These are phyloP conservation scores for Lentinula guzmanii DNA, from an alignment of 768 basidiomycete genomes.

Conservation along the genomic window DNA sequence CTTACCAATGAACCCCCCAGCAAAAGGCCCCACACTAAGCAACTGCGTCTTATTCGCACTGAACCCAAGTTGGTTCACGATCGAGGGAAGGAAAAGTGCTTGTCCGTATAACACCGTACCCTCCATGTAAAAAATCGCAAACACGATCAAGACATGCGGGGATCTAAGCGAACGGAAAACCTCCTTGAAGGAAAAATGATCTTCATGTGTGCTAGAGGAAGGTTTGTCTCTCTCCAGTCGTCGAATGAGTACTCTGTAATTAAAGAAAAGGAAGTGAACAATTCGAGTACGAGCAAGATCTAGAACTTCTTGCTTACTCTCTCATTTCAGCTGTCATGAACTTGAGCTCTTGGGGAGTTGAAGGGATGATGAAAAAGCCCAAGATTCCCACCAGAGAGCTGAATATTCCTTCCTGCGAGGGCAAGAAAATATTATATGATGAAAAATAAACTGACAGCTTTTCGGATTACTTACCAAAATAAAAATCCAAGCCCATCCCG, in stretches of 20 bases:
- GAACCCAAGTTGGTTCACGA: constrained; percentile 30
- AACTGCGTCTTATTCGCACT: constrained; percentile 24
- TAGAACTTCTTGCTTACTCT: constrained; percentile 16
- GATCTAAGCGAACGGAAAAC: constrained; percentile 23
- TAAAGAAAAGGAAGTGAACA: too few relatives aligned
- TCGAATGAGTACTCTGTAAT: constrained; percentile 15
- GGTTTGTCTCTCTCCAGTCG: constrained; percentile 28
- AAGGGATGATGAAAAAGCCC: constrained; percentile 32
- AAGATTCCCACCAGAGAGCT: constrained; percentile 40
- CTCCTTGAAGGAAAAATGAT: constrained; percentile 26
- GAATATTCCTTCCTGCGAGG: constrained; percentile 37
- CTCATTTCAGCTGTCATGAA: constrained; percentile 25
- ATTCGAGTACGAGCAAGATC: too few relatives aligned
- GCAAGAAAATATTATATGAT: neutral
- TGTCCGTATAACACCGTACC: constrained; percentile 30
- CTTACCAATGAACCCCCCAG: constrained; percentile 28
- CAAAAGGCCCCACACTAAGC: constrained; percentile 32
- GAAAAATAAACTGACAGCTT: neutral
- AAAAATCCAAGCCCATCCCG: constrained; percentile 63
- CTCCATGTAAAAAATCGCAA: constrained; percentile 27
- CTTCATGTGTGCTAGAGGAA: constrained; percentile 16
- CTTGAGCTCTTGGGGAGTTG: constrained; percentile 23
- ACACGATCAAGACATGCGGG: constrained; percentile 27
- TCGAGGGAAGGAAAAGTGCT: constrained; percentile 30
- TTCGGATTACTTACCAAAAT: constrained; percentile 22